Base-by-base conservation (phyloP, 805 yeast genomes). In the Metschnikowia santaceciliae region DNA sequence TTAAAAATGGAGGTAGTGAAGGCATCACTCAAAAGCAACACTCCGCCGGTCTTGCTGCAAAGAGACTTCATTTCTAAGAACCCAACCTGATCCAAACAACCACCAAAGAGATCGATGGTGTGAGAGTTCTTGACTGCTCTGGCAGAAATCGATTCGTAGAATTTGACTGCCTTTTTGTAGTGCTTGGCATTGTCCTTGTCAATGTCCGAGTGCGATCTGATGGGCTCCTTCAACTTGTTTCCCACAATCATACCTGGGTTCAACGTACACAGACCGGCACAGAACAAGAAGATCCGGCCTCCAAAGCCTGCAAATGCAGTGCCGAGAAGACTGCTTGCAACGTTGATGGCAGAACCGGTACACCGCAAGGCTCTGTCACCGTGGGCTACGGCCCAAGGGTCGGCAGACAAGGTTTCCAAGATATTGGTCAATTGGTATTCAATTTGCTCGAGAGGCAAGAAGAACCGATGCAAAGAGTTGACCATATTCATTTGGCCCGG, bases 51-150 rank as follows among this genome's bases (percentile, higher is more conserved):
- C 59, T 81, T 77, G 69, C 88, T 86, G 52, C 95, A 81, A 56
- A 92, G 74, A 52, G 84, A 77, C 71, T 90, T 87, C 97, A 91
- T 91, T 74, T 91, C 98, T 61, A 83, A 84, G 76, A 91, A 81
- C 66, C 98, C 98, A 52, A 90, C 86, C 77, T 91, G 98, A 72
- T 91, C 98, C 68, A 89, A 90, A 73, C 96, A 88, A 55, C 97
- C 97, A 32, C 96, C 96, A 70, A 88, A 90, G 44, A 91, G 81
- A 68, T 91, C 97, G 52, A 91, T 83, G 30, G 92, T 81, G 63
- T 89, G 96, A 14, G 90, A 88, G 58, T 78, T 77, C 44, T 92
- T 80, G 35, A 88, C 88, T 1, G 68, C 69, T 58, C 84, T 85
- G 41, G 81, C 78, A 36, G 95, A 86, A 43, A 91, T 67, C 36